Conservation (phyloP, 495 filamentous ascomycete genomes). For the Penicillium fimorum region DNA sequence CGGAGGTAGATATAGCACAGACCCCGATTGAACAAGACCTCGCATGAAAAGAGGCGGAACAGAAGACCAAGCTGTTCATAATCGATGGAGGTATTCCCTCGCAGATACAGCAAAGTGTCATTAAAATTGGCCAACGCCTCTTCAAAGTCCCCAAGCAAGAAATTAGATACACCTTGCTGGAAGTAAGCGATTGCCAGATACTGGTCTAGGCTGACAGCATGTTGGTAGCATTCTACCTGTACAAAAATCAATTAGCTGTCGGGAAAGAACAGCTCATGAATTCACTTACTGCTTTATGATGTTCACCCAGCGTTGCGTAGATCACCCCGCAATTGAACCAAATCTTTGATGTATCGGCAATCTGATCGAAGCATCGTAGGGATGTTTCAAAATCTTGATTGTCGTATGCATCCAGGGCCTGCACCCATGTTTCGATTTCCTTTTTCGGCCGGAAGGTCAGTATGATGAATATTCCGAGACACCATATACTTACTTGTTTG, state of each 20-base stretch:
- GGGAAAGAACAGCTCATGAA: neutral
- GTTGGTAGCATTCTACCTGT: constrained; percentile 93
- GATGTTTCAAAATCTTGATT: constrained; percentile 93
- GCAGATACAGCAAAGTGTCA: constrained; percentile 90
- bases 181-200: constrained; percentile 98
- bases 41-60: constrained; percentile 96
- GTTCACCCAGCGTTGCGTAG: constrained; percentile 94
- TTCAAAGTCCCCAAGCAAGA: constrained; percentile 94
- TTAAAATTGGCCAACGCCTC: constrained; percentile 99
- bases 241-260: neutral
- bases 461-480: neutral
- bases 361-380: constrained; percentile 74
- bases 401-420: constrained; percentile 88
- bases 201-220: constrained; percentile 81
- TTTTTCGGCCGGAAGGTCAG: constrained; percentile 39
- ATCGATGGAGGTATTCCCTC: constrained; percentile 95
- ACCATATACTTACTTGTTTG: constrained; percentile 36
- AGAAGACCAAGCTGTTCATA: constrained; percentile 95
- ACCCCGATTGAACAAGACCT: constrained; percentile 96
- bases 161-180: constrained; percentile 98
- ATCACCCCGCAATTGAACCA: constrained; percentile 99
- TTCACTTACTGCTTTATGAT: constrained; percentile 82
- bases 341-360: constrained; percentile 97
- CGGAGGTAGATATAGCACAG: constrained; percentile 97
- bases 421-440: constrained; percentile 99